phyloP scores from a whole-genome alignment of 2,329 filamentous ascomycete species.

The Tolypocladium tundrense region DNA sequence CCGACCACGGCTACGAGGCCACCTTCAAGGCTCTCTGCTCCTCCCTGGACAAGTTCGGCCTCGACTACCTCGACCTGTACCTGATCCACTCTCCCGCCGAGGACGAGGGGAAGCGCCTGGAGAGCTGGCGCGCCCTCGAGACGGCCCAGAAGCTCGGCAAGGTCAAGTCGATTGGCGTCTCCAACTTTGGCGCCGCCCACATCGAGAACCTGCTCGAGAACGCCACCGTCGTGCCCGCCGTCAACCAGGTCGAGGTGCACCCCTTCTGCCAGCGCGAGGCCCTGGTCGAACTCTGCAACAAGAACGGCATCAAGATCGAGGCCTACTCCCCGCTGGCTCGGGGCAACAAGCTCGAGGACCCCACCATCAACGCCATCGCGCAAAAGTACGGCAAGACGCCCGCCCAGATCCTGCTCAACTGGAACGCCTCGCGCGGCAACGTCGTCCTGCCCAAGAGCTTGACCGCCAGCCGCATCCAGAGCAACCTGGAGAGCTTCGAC shows the following conservation, averaged over 20 bases:
- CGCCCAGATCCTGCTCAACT: conserved; percentile 67
- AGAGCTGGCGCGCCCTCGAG: conserved; percentile 64
- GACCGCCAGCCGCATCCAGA: conserved; percentile 50
- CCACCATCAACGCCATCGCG: conserved; percentile 50
- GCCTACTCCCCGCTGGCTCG: conserved; percentile 44
- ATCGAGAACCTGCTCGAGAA: conserved; percentile 42
- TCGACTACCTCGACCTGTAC: conserved; percentile 67
- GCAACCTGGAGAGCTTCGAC: conserved; percentile 53
- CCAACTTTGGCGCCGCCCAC: conserved; percentile 68
- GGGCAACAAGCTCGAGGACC: conserved; percentile 38
- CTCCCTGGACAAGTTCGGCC: conserved; percentile 52
- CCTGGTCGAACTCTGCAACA: conserved; percentile 45
- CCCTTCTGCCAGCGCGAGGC: conserved; percentile 58
- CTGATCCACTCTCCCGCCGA: conserved; percentile 56
- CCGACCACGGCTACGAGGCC: conserved; percentile 30
- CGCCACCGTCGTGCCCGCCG: conserved; percentile 49
- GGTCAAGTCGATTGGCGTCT: conserved; percentile 62
- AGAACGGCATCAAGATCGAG: conserved; percentile 44
- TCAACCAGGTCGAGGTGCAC: conserved; percentile 75
- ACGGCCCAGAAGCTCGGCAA: conserved; percentile 56
- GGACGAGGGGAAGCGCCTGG: conserved; percentile 54
- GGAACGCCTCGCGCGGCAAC: conserved; percentile 67
- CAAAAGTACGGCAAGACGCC: conserved; percentile 61
- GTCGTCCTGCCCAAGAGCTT: conserved; percentile 68
- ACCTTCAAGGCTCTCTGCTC: conserved; percentile 53